Conservation (phyloP, 2,329 filamentous ascomycete species). For the Karstenula rhodostoma region DNA sequence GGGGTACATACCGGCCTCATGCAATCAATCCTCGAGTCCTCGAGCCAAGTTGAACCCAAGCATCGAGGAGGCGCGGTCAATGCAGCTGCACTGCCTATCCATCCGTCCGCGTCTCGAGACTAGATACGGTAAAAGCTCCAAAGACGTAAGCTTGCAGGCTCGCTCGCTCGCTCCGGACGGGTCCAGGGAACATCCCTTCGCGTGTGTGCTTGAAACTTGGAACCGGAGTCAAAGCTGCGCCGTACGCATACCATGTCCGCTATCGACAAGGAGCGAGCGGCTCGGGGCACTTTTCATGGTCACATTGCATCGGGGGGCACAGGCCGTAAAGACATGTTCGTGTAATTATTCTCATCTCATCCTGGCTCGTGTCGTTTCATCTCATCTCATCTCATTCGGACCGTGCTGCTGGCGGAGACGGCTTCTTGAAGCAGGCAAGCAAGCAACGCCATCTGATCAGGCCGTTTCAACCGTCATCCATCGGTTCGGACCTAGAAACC, state of each 20-base stretch:
- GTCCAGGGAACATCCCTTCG: constrained; percentile 8
- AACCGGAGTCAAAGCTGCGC: constrained; percentile 1
- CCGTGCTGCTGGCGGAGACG: not conserved
- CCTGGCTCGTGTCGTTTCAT: too few species aligned
- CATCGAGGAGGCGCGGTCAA: too few species aligned
- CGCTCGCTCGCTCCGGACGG: too few species aligned
- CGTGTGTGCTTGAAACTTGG: not conserved
- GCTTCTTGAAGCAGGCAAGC: not conserved
- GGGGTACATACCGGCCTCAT: too few species aligned
- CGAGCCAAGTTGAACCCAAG: too few species aligned
- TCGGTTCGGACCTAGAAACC: constrained; percentile 11
- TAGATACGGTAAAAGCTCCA: not conserved
- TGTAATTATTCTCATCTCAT: constrained; percentile 10
- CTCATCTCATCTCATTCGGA: too few species aligned
- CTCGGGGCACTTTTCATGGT: constrained; percentile 3
- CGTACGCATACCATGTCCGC: constrained; percentile 19
- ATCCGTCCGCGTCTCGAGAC: too few species aligned
- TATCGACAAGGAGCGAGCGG: constrained; percentile 16
- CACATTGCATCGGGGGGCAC: not conserved
- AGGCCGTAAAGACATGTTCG: constrained; percentile 32
- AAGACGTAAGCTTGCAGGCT: too few species aligned
- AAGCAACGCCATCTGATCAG: constrained; percentile 12
- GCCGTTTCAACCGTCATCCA: constrained; percentile 25
- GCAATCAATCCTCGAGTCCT: too few species aligned
- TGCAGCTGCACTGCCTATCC: too few species aligned